Conservation (phyloP, 2,329 filamentous ascomycete species). For the Chrysoporthe puriensis region DNA sequence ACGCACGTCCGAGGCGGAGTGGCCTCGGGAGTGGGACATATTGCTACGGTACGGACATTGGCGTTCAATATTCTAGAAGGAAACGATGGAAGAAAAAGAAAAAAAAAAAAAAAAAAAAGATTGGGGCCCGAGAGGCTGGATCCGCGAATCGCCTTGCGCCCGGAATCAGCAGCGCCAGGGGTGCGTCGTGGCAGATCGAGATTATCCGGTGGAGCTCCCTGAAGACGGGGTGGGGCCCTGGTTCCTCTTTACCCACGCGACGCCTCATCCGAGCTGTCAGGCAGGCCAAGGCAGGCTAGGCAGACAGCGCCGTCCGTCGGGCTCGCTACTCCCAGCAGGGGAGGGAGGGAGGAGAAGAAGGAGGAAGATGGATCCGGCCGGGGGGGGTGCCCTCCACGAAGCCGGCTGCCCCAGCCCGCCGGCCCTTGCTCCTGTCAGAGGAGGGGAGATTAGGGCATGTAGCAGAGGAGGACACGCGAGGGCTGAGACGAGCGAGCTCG, state of each 20-base stretch:
- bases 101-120: conserved; percentile 6
- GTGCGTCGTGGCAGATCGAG: conserved; percentile 25
- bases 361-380: too few relatives aligned
- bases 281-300: too few relatives aligned
- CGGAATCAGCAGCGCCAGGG: conserved; percentile 20
- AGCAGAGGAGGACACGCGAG: not conserved
- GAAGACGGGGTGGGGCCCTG: not conserved
- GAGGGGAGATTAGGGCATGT: not conserved
- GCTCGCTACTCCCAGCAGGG: too few relatives aligned
- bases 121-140: conserved; percentile 18
- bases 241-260: not conserved
- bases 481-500: not conserved
- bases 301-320: too few relatives aligned
- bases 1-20: too few relatives aligned
- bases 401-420: not conserved
- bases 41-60: too few relatives aligned
- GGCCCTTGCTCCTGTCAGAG: not conserved
- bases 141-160: conserved; percentile 24
- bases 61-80: conserved; percentile 4
- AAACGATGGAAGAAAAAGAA: not conserved
- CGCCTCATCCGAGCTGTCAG: conserved; percentile 5
- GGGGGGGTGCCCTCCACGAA: too few relatives aligned
- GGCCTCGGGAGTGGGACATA: too few relatives aligned
- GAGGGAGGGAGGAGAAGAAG: not conserved
- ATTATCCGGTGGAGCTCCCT: conserved; percentile 19